phyloP scores from a whole-genome alignment of 164 flowering plant species.

The Tinospora cordifolia region DNA sequence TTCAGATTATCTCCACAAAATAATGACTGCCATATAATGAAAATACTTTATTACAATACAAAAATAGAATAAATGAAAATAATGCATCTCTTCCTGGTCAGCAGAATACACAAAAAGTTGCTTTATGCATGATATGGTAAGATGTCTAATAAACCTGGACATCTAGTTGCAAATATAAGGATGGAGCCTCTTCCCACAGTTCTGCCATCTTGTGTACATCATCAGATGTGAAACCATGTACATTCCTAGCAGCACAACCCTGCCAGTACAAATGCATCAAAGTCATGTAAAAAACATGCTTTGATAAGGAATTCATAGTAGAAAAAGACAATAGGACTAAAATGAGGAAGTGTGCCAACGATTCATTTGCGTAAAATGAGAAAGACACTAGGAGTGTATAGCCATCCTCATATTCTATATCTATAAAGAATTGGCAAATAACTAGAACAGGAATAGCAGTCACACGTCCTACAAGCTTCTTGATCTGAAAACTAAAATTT shows the following conservation, averaged over 20 bases:
- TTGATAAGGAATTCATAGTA: not conserved
- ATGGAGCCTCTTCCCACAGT: conserved; percentile 86
- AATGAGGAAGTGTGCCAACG: not conserved
- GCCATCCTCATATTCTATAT: too few species aligned
- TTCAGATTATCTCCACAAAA: conserved; percentile 69
- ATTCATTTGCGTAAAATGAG: not conserved
- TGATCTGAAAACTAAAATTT: not conserved
- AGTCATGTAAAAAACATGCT: not conserved
- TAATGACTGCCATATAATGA: conserved; percentile 54
- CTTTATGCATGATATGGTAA: not conserved
- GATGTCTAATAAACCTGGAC: conserved; percentile 47
- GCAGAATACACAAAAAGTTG: not conserved
- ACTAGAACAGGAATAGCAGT: conserved; percentile 4
- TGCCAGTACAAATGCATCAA: conserved; percentile 22
- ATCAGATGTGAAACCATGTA: conserved; percentile 71
- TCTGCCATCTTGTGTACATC: conserved; percentile 72
- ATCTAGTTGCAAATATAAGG: conserved; percentile 66
- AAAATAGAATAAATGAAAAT: conserved; percentile 1
- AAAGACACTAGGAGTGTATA: too few species aligned
- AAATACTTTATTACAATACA: conserved; percentile 13
- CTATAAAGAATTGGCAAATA: too few species aligned
- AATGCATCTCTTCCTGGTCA: not conserved
- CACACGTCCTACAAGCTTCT: not conserved
- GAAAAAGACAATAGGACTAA: not conserved
- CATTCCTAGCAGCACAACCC: conserved; percentile 99